These are phyloP conservation scores for Achlya hypogyna DNA, from an alignment of 352 stramenopile genomes.

Conservation along the genomic window DNA sequence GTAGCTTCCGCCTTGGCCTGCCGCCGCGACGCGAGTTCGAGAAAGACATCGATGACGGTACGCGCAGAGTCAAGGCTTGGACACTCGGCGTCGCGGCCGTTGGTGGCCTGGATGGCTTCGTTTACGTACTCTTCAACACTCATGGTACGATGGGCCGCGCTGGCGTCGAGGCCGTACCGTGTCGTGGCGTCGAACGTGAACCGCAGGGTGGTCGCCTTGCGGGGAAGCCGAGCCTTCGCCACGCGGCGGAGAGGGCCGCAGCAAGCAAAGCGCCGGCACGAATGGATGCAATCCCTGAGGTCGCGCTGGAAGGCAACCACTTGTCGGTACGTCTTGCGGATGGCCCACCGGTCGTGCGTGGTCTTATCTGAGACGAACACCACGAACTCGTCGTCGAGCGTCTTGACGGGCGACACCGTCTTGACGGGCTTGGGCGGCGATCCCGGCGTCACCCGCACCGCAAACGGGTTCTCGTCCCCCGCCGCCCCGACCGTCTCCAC, in stretches of 20 bases:
- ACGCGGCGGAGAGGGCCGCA: slow-evolving; percentile 50
- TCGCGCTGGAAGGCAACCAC: slow-evolving; percentile 35
- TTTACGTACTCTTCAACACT: slow-evolving; percentile 59
- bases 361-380: slow-evolving; percentile 67
- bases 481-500: slow-evolving; percentile 21
- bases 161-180: background rate
- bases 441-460: slow-evolving; percentile 60
- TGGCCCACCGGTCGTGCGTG: slow-evolving; percentile 58
- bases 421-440: slow-evolving; percentile 33
- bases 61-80: slow-evolving; percentile 54
- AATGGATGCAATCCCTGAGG: slow-evolving; percentile 24
- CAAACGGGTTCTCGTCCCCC: slow-evolving; percentile 24
- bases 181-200: background rate
- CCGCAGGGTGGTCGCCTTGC: slow-evolving; percentile 20
- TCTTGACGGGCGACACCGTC: slow-evolving; percentile 20
- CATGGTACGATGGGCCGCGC: background rate
- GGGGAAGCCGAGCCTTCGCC: slow-evolving; percentile 32
- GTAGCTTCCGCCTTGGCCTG: background rate
- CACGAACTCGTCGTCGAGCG: slow-evolving; percentile 32
- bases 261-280: slow-evolving; percentile 39
- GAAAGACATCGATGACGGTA: background rate
- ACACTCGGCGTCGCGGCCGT: slow-evolving; percentile 38
- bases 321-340: slow-evolving; percentile 43
- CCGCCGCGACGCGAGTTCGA: background rate
- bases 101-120: slow-evolving; percentile 34